These are phyloP conservation scores for Zelopaecilomyces penicillatus DNA, from an alignment of 2,329 filamentous ascomycete genomes.

Conservation along the genomic window DNA sequence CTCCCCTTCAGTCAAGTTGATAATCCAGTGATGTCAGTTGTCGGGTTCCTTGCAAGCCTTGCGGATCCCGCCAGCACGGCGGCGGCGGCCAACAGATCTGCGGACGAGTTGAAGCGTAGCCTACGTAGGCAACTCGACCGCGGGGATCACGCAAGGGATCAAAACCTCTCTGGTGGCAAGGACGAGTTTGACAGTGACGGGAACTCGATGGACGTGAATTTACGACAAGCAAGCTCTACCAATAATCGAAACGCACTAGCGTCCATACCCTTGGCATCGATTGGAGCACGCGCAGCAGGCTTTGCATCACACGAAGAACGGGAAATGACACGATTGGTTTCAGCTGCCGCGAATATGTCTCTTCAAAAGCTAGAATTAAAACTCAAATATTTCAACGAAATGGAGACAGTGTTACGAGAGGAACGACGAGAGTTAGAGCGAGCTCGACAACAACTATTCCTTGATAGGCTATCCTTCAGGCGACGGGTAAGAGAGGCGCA, in stretches of 20 bases:
- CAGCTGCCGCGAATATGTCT: conserved; percentile 86
- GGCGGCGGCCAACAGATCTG: conserved; percentile 79
- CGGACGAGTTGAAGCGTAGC: conserved; percentile 74
- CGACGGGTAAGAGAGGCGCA: conserved; percentile 78
- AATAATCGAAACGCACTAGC: conserved; percentile 47
- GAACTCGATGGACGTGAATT: conserved; percentile 58
- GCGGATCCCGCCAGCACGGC: conserved; percentile 86
- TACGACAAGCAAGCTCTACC: conserved; percentile 42
- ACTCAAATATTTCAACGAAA: conserved; percentile 90
- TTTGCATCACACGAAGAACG: conserved; percentile 94
- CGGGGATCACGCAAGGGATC: conserved; percentile 22
- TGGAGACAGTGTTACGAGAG: conserved; percentile 84
- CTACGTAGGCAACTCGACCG: conserved; percentile 71
- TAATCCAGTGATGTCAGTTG: conserved; percentile 93
- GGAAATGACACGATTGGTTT: conserved; percentile 89
- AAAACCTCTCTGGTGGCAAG: conserved; percentile 49
- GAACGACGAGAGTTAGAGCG: conserved; percentile 90
- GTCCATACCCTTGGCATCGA: conserved; percentile 75
- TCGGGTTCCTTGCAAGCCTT: conserved; percentile 85
- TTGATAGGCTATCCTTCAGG: conserved; percentile 86
- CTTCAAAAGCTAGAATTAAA: conserved; percentile 94
- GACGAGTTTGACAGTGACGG: conserved; percentile 41
- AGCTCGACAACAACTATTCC: conserved; percentile 83
- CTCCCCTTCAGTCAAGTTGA: conserved; percentile 87
- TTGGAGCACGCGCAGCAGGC: conserved; percentile 76